A percentile compares a stretch with the other conserved stretches of the same genome.
Conservation (phyloP, 202 grass and related monocot species). For the Digitaria exilis region DNA sequence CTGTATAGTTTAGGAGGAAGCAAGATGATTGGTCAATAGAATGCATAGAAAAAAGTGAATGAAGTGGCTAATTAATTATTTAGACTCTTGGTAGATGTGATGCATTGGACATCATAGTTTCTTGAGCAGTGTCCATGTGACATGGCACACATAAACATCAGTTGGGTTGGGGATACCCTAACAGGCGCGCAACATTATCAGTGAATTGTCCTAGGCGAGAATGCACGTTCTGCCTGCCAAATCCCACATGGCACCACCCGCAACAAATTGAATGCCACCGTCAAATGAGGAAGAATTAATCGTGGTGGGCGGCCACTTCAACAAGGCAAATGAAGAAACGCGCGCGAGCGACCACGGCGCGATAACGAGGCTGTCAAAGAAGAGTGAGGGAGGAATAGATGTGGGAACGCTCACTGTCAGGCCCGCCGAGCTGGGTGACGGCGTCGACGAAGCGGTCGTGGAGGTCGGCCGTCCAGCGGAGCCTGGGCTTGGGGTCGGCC, state of each 20-base stretch:
- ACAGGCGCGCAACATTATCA: background rate
- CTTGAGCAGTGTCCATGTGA: no score
- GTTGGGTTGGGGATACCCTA: no score
- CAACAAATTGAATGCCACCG: background rate
- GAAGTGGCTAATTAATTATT: no score
- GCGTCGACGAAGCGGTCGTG: conserved; percentile 86
- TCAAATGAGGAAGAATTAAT: background rate
- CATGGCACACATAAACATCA: no score
- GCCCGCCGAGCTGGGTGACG: conserved; percentile 69
- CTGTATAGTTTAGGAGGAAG: no score
- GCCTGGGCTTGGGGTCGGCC: conserved; percentile 74
- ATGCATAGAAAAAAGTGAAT: no score
- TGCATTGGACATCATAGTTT: no score
- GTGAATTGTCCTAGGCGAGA: background rate
- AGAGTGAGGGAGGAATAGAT: background rate
- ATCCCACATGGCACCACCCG: background rate
- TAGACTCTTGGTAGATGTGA: no score
- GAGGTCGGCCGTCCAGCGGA: conserved; percentile 76
- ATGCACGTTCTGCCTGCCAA: background rate
- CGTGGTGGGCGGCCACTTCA: background rate
- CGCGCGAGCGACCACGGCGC: background rate
- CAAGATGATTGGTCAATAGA: no score
- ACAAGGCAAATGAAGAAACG: background rate
- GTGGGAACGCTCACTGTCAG: conserved; percentile 55
- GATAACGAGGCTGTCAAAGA: background rate